Conservation (phyloP, 345 rosid species). For the Eucalyptus regnans region DNA sequence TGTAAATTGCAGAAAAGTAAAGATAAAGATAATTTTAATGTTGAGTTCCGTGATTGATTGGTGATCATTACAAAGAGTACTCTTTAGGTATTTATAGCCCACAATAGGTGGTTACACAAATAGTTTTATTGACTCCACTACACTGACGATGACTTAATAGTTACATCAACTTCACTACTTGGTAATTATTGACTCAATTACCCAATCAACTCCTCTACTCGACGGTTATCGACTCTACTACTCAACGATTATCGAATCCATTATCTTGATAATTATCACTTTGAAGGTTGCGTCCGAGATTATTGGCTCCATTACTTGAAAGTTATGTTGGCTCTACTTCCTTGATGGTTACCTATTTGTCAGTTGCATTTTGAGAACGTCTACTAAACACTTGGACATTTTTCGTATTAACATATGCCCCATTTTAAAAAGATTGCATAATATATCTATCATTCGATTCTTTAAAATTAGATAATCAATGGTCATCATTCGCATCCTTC, state of each 20-base stretch:
- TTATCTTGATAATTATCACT: background rate
- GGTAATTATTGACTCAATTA: background rate
- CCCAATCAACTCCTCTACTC: background rate
- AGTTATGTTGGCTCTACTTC: background rate
- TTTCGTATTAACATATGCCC: background rate
- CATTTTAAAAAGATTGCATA: background rate
- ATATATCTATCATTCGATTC: background rate
- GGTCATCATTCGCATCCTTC: background rate
- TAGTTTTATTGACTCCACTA: background rate
- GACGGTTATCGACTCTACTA: rapidly evolving
- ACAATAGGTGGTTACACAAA: background rate
- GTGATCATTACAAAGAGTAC: background rate
- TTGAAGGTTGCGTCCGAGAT: background rate
- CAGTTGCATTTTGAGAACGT: background rate
- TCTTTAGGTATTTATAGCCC: background rate
- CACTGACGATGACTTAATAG: background rate
- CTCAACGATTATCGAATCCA: background rate
- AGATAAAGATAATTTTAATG: background rate
- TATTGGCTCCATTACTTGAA: background rate
- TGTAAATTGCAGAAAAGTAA: background rate
- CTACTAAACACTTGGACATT: background rate
- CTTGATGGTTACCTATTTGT: background rate
- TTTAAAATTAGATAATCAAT: background rate
- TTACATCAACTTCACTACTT: background rate
- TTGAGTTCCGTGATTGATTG: background rate